A percentile compares a stretch with the other conserved stretches of the same genome.
These are phyloP conservation scores for Rhodotorula sp. DNA, from an alignment of 1,284 basidiomycete genomes.

Conservation along the genomic window DNA sequence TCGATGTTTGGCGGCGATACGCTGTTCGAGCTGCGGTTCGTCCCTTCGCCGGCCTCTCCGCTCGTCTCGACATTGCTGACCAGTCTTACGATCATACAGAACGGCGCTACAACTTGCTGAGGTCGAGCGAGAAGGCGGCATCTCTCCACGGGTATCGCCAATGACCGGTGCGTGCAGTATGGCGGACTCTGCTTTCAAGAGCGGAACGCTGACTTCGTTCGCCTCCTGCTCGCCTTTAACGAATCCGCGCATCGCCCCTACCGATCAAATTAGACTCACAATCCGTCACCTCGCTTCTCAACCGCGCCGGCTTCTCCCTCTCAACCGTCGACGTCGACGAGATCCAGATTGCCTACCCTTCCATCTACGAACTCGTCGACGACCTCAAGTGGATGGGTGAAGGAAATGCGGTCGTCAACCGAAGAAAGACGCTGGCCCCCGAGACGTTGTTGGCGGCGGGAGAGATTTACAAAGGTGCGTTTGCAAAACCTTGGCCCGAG, in stretches of 20 bases:
- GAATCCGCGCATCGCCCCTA: too few relatives aligned
- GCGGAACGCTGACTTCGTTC: not conserved
- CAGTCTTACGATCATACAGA: conserved; percentile 45
- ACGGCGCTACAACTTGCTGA: conserved; percentile 91
- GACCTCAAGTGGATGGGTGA: conserved; percentile 97
- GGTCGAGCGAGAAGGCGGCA: conserved; percentile 89
- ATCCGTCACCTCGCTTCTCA: conserved; percentile 75
- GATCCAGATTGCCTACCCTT: conserved; percentile 84
- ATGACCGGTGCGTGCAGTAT: conserved; percentile 74
- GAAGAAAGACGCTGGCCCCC: conserved; percentile 65
- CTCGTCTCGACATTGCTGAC: not conserved
- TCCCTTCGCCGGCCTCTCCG: not conserved
- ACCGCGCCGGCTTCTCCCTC: conserved; percentile 87
- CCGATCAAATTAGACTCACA: conserved; percentile 39
- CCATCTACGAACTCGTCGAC: conserved; percentile 92
- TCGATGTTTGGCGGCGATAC: conserved; percentile 96
- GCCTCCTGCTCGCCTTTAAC: not conserved
- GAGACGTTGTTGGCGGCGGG: conserved; percentile 89
- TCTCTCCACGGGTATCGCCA: conserved; percentile 90
- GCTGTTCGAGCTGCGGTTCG: conserved; percentile 83
- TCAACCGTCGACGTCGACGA: conserved; percentile 96
- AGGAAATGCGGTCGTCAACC: conserved; percentile 69
- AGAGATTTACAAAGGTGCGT: conserved; percentile 83
- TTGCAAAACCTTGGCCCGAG: too few relatives aligned
- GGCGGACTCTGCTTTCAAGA: not conserved